Conservation (phyloP, 306 rosid species). For the Albizia julibrissin region DNA sequence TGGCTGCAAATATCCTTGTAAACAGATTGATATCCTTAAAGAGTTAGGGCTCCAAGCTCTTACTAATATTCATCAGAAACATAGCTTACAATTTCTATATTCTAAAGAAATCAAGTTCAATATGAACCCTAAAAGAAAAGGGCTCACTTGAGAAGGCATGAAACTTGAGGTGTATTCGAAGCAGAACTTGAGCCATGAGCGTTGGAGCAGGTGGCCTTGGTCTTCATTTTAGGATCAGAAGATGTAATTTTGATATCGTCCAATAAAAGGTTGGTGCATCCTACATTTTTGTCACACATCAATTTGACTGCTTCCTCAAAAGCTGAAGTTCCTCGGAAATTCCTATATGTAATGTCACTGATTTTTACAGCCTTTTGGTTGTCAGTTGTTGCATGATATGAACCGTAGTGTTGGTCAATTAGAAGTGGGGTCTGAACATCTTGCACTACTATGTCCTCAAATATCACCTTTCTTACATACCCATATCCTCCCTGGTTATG, state of each 20-base stretch:
- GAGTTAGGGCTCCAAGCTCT: background rate
- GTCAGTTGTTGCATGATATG: accelerated
- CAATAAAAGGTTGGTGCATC: conserved; percentile 40
- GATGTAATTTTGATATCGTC: conserved; percentile 19
- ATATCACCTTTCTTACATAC: conserved; percentile 49
- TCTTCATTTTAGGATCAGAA: background rate
- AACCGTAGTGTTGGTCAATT: conserved; percentile 44
- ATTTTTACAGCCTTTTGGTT: conserved; percentile 15
- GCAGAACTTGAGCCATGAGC: conserved; percentile 22
- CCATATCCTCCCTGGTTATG: conserved; percentile 51
- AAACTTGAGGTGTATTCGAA: conserved; percentile 24
- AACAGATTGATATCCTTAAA: background rate
- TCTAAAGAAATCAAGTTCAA: background rate
- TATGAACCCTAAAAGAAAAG: background rate
- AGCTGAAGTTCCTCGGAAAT: conserved; percentile 45
- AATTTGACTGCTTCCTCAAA: conserved; percentile 23
- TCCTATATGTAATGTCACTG: conserved; percentile 40
- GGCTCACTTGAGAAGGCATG: conserved; percentile 31
- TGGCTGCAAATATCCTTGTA: no score
- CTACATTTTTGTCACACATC: conserved; percentile 19
- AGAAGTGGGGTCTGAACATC: conserved; percentile 36
- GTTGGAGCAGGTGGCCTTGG: conserved; percentile 28
- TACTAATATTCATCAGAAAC: background rate
- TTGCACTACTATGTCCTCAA: conserved; percentile 36
- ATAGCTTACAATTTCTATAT: background rate